Percentiles rank a stretch among this genome's conserved stretches.
Conservation (phyloP, 805 yeast genomes). For the Metschnikowia proteae region DNA sequence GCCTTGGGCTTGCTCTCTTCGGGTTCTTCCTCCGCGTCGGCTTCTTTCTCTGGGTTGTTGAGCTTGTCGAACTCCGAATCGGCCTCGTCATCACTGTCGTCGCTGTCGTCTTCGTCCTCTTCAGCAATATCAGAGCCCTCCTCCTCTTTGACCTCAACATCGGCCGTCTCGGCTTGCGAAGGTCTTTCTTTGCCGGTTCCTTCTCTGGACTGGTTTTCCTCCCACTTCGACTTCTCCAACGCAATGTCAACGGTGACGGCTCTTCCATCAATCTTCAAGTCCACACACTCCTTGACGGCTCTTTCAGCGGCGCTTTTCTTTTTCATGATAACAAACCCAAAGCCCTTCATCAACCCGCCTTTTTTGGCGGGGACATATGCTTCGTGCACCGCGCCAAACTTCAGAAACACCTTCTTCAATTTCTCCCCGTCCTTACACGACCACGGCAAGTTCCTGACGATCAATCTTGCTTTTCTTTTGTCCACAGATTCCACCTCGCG, state of each 20-base stretch:
- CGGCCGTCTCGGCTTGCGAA: constrained; percentile 30
- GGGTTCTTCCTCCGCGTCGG: constrained; percentile 20
- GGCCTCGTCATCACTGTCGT: constrained; percentile 33
- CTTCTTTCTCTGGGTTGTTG: constrained; percentile 31
- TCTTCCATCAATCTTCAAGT: constrained; percentile 81
- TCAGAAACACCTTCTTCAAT: constrained; percentile 63
- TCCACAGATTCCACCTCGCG: constrained; percentile 41
- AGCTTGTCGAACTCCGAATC: constrained; percentile 23
- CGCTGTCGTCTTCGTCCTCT: constrained; percentile 27
- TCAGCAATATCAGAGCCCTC: constrained; percentile 34
- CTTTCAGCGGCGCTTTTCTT: constrained; percentile 70
- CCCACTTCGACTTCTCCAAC: constrained; percentile 83
- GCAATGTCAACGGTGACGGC: constrained; percentile 94
- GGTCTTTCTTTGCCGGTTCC: constrained; percentile 27
- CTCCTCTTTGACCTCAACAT: constrained; percentile 32
- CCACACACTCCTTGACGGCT: constrained; percentile 74
- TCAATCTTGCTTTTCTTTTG: constrained; percentile 80
- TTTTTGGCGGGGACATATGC: constrained; percentile 84
- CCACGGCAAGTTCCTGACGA: constrained; percentile 95
- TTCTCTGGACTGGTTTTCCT: constrained; percentile 36
- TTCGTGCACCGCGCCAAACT: constrained; percentile 83
- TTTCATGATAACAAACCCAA: constrained; percentile 90
- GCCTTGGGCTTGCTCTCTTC: constrained; percentile 32
- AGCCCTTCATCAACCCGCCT: constrained; percentile 89
- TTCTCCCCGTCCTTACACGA: constrained; percentile 75